These are phyloP conservation scores for Capronia epimyces DNA, from an alignment of 2,329 filamentous ascomycete genomes.

Conservation along the genomic window DNA sequence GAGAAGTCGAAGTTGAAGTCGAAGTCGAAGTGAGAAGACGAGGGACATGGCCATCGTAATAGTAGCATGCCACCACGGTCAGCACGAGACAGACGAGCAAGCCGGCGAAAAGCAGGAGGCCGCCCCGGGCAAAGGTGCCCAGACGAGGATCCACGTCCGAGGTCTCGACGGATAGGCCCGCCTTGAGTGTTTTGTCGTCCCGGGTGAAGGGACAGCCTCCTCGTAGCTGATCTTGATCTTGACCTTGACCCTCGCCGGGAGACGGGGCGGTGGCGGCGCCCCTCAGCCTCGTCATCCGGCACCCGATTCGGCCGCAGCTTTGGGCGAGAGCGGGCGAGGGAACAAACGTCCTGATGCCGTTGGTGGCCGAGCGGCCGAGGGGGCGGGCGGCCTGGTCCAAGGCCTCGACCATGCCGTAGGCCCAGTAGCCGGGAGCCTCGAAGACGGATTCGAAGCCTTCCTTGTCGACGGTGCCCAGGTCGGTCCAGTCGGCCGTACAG, in stretches of 20 bases:
- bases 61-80: background rate
- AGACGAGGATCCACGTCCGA: too few relatives aligned
- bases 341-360: constrained; percentile 14
- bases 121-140: too few relatives aligned
- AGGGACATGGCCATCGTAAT: too few relatives aligned
- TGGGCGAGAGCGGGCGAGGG: constrained; percentile 5
- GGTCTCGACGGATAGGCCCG: too few relatives aligned
- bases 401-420: constrained; percentile 18
- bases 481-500: constrained; percentile 22
- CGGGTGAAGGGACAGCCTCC: background rate
- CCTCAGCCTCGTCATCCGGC: background rate
- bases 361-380: constrained; percentile 11
- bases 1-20: background rate
- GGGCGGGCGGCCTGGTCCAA: constrained; percentile 7
- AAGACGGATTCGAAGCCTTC: constrained; percentile 38
- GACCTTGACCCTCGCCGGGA: too few relatives aligned
- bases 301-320: constrained; percentile 10
- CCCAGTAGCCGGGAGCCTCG: constrained; percentile 1
- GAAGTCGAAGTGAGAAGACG: background rate
- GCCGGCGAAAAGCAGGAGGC: background rate
- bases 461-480: constrained; percentile 32
- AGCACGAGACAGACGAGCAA: background rate
- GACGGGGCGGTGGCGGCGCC: background rate
- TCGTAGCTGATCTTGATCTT: background rate
- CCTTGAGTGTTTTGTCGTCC: too few relatives aligned